These are phyloP conservation scores for Cystobasidium tubakii DNA, from an alignment of 768 basidiomycete species.

Conservation along the genomic window DNA sequence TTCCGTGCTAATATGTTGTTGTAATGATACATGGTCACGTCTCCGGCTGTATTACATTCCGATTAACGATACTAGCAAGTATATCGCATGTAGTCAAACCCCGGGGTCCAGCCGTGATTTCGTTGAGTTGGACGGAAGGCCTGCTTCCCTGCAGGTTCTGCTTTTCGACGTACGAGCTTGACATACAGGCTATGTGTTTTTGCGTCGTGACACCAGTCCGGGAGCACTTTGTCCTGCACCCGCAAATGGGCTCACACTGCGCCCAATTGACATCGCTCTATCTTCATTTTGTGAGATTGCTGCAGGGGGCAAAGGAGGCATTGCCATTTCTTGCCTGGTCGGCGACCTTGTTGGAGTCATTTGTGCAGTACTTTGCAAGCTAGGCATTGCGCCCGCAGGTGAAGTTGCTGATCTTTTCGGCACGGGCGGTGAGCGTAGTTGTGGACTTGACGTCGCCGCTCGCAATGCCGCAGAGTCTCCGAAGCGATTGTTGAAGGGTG, in stretches of 20 bases:
- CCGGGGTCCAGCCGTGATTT: too few species aligned
- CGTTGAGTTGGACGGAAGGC: too few species aligned
- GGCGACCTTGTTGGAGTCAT: neutral
- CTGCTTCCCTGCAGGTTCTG: too few species aligned
- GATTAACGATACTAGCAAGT: too few species aligned
- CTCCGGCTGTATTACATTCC: neutral
- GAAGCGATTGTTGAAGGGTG: conserved; percentile 25
- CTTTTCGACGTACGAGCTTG: too few species aligned
- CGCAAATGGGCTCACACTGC: conserved; percentile 6
- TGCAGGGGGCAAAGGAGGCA: neutral
- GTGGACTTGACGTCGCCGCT: conserved; percentile 11
- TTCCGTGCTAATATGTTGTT: too few species aligned
- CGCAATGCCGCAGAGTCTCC: conserved; percentile 4
- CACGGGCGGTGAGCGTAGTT: conserved; percentile 12
- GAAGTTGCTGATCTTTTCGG: conserved; percentile 33
- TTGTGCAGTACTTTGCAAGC: neutral
- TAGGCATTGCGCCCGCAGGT: neutral
- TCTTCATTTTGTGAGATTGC: neutral
- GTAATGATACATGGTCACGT: neutral
- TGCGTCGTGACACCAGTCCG: neutral
- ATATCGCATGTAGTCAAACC: too few species aligned
- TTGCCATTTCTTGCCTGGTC: neutral
- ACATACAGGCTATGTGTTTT: neutral
- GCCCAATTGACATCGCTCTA: neutral
- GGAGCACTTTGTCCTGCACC: neutral